Evolutionary conservation across 352 stramenopile species (phyloP).

Genomic region (Aphanomyces stellatus): DNA sequence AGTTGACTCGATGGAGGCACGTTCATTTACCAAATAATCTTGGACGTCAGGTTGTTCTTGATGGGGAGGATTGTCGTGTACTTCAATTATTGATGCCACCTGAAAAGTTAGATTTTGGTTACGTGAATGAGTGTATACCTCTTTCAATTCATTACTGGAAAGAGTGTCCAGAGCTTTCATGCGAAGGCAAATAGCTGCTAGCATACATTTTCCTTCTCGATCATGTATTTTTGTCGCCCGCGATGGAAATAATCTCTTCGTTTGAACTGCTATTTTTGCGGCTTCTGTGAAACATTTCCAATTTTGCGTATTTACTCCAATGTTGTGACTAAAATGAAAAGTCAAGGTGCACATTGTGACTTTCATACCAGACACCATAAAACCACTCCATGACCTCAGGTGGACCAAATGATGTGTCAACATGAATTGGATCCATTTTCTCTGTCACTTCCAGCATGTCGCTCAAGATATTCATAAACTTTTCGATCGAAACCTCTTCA

Average conservation of each 20-base stretch:
- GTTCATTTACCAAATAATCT: constrained; percentile 16
- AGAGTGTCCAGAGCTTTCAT: constrained; percentile 11
- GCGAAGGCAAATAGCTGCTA: constrained; percentile 3
- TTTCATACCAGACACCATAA: constrained; percentile 11
- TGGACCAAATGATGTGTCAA: constrained; percentile 8
- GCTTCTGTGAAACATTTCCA: constrained; percentile 11
- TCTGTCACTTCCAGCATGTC: neutral
- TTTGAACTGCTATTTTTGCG: neutral
- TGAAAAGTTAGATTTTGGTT: neutral
- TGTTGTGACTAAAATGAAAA: constrained; percentile 11
- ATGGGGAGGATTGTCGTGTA: neutral
- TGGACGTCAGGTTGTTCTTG: neutral
- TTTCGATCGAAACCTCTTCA: neutral
- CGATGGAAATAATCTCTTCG: constrained; percentile 8
- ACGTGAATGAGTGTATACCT: neutral
- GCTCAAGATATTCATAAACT: constrained; percentile 11
- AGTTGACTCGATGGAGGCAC: neutral
- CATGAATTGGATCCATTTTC: neutral
- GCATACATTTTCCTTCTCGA: constrained; percentile 14
- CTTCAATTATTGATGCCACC: neutral
- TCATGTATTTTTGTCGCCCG: neutral
- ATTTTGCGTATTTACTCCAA: constrained; percentile 11
- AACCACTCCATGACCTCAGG: constrained; percentile 17
- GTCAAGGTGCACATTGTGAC: neutral
- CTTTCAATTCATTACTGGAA: neutral